phyloP scores from a whole-genome alignment of 306 rosid species.

The Vigna hirtella region DNA sequence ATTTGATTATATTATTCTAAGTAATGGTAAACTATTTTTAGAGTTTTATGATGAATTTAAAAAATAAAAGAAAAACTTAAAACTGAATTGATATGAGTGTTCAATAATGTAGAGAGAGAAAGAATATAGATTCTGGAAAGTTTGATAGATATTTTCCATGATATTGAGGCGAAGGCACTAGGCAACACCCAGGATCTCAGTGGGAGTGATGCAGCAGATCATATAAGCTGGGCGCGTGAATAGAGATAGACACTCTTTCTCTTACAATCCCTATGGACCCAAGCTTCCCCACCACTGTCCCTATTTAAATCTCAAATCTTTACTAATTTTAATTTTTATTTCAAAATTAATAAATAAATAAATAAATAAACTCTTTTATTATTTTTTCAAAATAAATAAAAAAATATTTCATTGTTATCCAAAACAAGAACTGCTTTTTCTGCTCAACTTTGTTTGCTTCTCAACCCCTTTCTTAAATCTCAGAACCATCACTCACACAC shows the following conservation, averaged over 20 bases:
- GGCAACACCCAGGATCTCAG: conserved; percentile 1
- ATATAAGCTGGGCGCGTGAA: conserved; percentile 23
- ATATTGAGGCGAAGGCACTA: background rate
- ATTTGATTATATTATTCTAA: too few relatives aligned
- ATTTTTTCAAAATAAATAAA: background rate
- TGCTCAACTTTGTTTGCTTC: conserved; percentile 61
- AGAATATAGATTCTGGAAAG: background rate
- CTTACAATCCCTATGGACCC: conserved; percentile 45
- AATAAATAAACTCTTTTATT: background rate
- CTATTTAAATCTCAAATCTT: background rate
- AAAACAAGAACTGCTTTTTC: conserved; percentile 57
- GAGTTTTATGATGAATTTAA: too few relatives aligned
- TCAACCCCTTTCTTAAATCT: conserved; percentile 42
- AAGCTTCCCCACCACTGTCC: background rate
- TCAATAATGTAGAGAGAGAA: background rate
- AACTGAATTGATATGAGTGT: too few relatives aligned
- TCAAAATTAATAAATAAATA: background rate
- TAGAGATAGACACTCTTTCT: background rate
- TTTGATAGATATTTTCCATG: conserved; percentile 31
- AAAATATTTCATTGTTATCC: conserved; percentile 55
- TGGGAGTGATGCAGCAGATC: conserved; percentile 9
- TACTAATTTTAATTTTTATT: background rate
- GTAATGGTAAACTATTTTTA: too few relatives aligned
- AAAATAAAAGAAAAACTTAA: too few relatives aligned
- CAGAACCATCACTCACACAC: conserved; percentile 35